phyloP scores from a whole-genome alignment of 2,329 filamentous ascomycete species.

The Aspergillus pseudotamarii region DNA sequence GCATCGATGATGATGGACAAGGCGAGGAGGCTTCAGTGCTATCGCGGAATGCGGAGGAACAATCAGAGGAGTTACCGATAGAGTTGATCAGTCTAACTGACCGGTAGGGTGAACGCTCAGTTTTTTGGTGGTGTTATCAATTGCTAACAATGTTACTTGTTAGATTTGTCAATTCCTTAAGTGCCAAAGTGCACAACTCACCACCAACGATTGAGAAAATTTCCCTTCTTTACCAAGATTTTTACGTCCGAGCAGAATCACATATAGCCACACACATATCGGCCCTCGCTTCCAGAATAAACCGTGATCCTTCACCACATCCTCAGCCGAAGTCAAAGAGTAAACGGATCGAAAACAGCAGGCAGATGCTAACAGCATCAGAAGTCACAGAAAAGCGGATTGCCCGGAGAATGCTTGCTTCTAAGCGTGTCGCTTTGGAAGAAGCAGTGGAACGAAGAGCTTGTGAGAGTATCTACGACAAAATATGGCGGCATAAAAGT shows the following conservation, averaged over 20 bases:
- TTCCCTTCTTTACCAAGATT: slow-evolving; percentile 89
- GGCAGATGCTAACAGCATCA: slow-evolving; percentile 87
- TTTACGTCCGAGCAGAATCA: slow-evolving; percentile 78
- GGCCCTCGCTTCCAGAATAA: slow-evolving; percentile 73
- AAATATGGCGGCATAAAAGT: slow-evolving; percentile 87
- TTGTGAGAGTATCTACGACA: slow-evolving; percentile 81
- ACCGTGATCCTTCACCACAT: slow-evolving; percentile 65
- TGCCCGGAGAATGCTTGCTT: slow-evolving; percentile 74
- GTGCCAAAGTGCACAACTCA: slow-evolving; percentile 80
- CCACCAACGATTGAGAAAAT: slow-evolving; percentile 83
- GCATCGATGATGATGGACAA: slow-evolving; percentile 33
- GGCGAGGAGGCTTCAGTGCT: slow-evolving; percentile 38
- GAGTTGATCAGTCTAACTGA: slow-evolving; percentile 90
- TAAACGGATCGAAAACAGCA: slow-evolving; percentile 52
- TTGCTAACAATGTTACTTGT: slow-evolving; percentile 10
- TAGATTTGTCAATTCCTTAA: slow-evolving; percentile 89
- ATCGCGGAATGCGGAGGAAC: slow-evolving; percentile 56
- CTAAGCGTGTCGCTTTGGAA: slow-evolving; percentile 76
- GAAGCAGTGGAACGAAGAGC: slow-evolving; percentile 87
- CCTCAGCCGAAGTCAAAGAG: slow-evolving; percentile 57
- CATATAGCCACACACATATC: slow-evolving; percentile 88
- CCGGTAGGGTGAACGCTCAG: slow-evolving; percentile 57
- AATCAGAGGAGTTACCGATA: slow-evolving; percentile 87
- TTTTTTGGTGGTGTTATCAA: too few species aligned
- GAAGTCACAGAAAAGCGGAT: slow-evolving; percentile 81